phyloP scores from a whole-genome alignment of 1,284 basidiomycete genomes.

The Cryptococcus sp. region DNA sequence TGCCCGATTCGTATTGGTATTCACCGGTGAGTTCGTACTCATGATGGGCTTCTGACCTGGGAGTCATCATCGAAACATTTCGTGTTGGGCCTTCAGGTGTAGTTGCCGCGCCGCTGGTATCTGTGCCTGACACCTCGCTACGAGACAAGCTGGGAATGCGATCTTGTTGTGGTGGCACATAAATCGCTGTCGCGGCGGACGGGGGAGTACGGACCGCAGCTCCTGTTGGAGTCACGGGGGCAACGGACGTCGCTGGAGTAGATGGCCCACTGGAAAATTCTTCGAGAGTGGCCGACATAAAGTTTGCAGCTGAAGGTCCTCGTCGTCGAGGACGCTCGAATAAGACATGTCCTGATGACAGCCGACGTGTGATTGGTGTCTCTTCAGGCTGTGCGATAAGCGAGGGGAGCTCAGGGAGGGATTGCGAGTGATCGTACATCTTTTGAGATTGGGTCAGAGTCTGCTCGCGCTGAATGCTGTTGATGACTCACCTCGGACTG shows the following conservation, averaged over 20 bases:
- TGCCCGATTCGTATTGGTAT: constrained; percentile 7
- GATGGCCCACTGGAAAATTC: constrained; percentile 2
- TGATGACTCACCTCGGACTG: constrained; percentile 19
- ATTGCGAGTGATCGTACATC: constrained; percentile 9
- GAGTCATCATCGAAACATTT: constrained; percentile 20
- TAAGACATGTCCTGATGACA: constrained; percentile 27
- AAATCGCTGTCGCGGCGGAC: constrained; percentile 6
- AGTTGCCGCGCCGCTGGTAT: constrained; percentile 37
- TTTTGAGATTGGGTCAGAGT: not conserved
- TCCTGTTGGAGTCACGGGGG: not conserved
- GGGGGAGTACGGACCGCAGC: not conserved
- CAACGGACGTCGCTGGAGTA: constrained; percentile 1
- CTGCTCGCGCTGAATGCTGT: not conserved
- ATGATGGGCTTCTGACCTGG: constrained; percentile 14
- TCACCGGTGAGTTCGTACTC: constrained; percentile 22
- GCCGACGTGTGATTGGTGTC: constrained; percentile 29
- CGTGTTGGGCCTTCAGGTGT: constrained; percentile 44
- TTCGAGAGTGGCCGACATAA: constrained; percentile 5
- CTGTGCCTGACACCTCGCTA: constrained; percentile 42
- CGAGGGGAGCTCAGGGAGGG: constrained; percentile 17
- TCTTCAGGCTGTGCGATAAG: constrained; percentile 9
- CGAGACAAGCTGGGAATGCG: constrained; percentile 47
- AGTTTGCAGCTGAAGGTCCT: constrained; percentile 11
- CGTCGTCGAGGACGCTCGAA: constrained; percentile 26
- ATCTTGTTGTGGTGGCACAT: constrained; percentile 15